Percentiles rank a stretch among this genome's conserved stretches.
These are phyloP conservation scores for Tulasnella sp. DNA, from an alignment of 768 basidiomycete species.

Conservation along the genomic window DNA sequence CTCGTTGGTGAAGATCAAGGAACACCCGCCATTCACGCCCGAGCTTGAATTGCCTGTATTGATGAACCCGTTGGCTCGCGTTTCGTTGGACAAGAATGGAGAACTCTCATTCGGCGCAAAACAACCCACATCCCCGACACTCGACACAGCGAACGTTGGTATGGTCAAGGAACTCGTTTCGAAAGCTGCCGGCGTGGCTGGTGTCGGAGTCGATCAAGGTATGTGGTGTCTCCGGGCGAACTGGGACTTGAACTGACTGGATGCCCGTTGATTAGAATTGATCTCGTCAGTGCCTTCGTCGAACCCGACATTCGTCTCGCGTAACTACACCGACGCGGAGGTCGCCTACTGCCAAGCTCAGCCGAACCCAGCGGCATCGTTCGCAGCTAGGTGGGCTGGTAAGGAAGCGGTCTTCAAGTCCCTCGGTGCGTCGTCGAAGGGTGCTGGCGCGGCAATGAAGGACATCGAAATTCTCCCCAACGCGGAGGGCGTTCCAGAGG, in stretches of 20 bases:
- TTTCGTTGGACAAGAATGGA: slow-evolving; percentile 71
- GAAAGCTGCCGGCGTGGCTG: slow-evolving; percentile 39
- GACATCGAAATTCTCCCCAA: slow-evolving; percentile 91
- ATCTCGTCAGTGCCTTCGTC: slow-evolving; percentile 85
- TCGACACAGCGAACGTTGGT: slow-evolving; percentile 56
- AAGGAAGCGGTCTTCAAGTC: slow-evolving; percentile 98
- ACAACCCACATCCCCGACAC: slow-evolving; percentile 37
- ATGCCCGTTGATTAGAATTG: slow-evolving; percentile 42
- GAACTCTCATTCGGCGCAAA: slow-evolving; percentile 69
- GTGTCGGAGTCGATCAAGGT: slow-evolving; percentile 89
- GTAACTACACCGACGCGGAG: slow-evolving; percentile 90
- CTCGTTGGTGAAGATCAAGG: slow-evolving; percentile 89
- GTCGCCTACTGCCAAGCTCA: slow-evolving; percentile 76
- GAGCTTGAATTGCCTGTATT: slow-evolving; percentile 81
- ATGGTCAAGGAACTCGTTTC: slow-evolving; percentile 46
- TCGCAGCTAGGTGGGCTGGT: slow-evolving; percentile 93
- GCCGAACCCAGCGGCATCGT: slow-evolving; percentile 76
- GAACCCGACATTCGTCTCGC: slow-evolving; percentile 73
- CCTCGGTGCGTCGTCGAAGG: slow-evolving; percentile 76
- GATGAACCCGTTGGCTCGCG: slow-evolving; percentile 87
- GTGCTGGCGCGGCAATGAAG: slow-evolving; percentile 88
- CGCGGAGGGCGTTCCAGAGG: slow-evolving; percentile 61
- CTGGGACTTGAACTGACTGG: not conserved
- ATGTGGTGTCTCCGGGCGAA: slow-evolving; percentile 18
- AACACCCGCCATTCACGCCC: slow-evolving; percentile 71